Evolutionary conservation across 805 yeast species (phyloP), one percentile per base, ranked within the genome.

Genomic region (Yarrowia bubula): DNA sequence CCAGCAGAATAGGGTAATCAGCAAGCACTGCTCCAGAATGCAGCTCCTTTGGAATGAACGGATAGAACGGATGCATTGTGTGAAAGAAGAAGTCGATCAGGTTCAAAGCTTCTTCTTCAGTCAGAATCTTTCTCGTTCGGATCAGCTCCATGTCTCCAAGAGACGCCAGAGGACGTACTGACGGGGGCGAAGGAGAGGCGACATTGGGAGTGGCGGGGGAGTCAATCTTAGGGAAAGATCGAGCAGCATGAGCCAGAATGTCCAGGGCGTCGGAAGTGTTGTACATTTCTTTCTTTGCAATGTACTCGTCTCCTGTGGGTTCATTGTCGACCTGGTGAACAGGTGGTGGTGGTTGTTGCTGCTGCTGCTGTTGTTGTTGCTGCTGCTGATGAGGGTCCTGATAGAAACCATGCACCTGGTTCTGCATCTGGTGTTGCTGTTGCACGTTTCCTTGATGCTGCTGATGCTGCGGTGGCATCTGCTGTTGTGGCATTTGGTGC

Each of bases 61-160:
- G 98, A 76, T 89, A 92, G 74, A 85, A 92, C 1, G 97, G 97
- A 74, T 90, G 96, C 86, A 92, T 83, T 3, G 91, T 84, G 4
- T 84, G 74, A 73, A 90, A 90, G 75, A 89, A 92, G 63, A 69
- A 73, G 13, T 66, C 62, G 11, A 75, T 70, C n/a, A 77, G 68
- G n/a, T 66, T 44, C 32, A 68, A 61, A 11, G 75, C 72, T 39
- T 75, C 77, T 0, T 70, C 73, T 68, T 84, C 91, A 0, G 88
- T 79, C 14, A 92, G 71, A 61, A 90, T 79, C 22, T 84, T 83
- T 2, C 77, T 74, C 10, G 68, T 68, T 3, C 78, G 75, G 4
- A 89, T 87, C 55, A 90, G 86, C 69, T 86, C 90, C 50, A 87
- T 83, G 69, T 83, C 86, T 0, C 84, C 75, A 15, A 90, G 55